Base-by-base conservation (phyloP, 2,329 filamentous ascomycete species). In the Fusarium subtropicale region DNA sequence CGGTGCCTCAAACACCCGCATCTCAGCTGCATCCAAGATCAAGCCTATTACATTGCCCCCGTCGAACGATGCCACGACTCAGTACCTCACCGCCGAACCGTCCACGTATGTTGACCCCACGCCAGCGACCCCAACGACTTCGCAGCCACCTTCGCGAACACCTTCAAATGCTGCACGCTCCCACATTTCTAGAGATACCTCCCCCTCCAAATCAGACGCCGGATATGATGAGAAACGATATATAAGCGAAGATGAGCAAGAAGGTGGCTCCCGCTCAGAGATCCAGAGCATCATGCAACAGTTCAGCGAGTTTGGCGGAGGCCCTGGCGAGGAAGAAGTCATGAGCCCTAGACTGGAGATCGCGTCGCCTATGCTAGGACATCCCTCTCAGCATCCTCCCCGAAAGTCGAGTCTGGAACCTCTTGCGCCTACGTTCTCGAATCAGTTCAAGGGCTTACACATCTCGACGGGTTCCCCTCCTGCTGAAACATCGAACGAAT, bases 281-380 rank as follows among this genome's bases (percentile, higher is more conserved):
- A 97, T 99, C 64, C 93, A 97, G 80, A 97, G 88, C 77, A 98
- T 99, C 78, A 98, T 99, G 93, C 93, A 93, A 67, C 96, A 98
- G 80, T 98, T 98, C 74, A 90, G 91, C 72, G 90, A 92, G 75
- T 88, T 88, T 52, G 88, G 88, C 30, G 88, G 89, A 53, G 92
- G 90, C 0, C 91, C 90, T 3, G 90, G 86, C 7, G 89, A 87
- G 65, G 90, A 95, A 52, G 93, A 97, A 78, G 93, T 97, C 76
- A 97, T 97, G 93, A 97, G 94, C 66, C 94, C 94, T 7, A 87
- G 93, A 31, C 80, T 97, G 44, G 94, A 95, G 78, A 87, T 95
- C 62, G 88, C 93, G n/a, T 91, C 91, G 31, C 93, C 94, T 8
- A 86, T 93, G 71, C 83, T 96, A 42, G 85, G 87, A n/a, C 85